Evolutionary conservation across 768 basidiomycete species (phyloP).

Genomic region (Suillus paluster): DNA sequence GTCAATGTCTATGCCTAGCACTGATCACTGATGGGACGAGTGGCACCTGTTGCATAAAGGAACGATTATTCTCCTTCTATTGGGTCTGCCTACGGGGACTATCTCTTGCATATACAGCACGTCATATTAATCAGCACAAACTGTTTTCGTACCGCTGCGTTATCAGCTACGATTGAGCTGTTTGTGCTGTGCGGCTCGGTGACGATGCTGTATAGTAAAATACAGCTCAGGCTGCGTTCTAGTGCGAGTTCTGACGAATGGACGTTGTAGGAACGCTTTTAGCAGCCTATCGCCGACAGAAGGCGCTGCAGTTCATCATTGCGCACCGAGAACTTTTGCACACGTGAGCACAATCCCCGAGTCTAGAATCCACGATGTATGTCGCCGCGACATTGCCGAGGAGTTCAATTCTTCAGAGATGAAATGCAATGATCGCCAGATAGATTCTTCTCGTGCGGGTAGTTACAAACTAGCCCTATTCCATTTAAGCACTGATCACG

Average conservation of each 20-base stretch:
- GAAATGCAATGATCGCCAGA: background rate
- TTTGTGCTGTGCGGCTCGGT: background rate
- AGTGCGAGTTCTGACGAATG: background rate
- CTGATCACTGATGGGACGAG: background rate
- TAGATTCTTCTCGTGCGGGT: background rate
- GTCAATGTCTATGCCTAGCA: background rate
- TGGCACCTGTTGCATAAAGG: background rate
- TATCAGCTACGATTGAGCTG: slow-evolving; percentile 1
- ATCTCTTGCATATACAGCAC: background rate
- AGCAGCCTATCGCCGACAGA: background rate
- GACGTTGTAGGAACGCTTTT: background rate
- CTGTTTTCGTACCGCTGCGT: slow-evolving; percentile 4
- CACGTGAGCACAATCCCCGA: background rate
- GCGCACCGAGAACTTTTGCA: background rate
- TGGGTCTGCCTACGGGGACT: too few relatives aligned
- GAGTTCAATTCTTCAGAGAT: background rate
- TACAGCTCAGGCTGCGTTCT: background rate
- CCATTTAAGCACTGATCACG: background rate
- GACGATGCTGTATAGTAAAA: background rate
- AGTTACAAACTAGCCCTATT: background rate
- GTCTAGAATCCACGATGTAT: background rate
- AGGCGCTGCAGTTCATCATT: background rate
- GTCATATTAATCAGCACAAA: too few relatives aligned
- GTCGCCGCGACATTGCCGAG: background rate
- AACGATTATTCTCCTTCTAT: too few relatives aligned